These are phyloP conservation scores for Globisporangium takayamanum DNA, from an alignment of 352 stramenopile species.

Conservation along the genomic window DNA sequence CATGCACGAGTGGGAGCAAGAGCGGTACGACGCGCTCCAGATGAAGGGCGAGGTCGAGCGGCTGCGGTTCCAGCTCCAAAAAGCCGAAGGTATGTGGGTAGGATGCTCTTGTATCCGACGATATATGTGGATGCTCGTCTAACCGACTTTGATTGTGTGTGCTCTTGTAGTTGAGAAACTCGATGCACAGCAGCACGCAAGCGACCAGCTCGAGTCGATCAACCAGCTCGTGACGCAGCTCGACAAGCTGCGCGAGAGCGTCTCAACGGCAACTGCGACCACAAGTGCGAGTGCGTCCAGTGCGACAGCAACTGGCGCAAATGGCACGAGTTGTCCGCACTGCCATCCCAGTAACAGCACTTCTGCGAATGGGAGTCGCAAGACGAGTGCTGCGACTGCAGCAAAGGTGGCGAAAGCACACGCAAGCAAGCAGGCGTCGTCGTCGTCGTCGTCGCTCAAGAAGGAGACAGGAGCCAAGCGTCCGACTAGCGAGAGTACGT, in stretches of 20 bases:
- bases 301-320: background rate
- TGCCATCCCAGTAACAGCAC: conserved; percentile 23
- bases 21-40: conserved; percentile 62
- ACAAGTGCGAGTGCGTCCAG: background rate
- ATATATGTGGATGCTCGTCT: background rate
- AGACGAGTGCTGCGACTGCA: conserved; percentile 11
- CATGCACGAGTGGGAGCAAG: conserved; percentile 73
- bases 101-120: conserved; percentile 2
- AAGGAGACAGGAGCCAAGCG: conserved; percentile 25
- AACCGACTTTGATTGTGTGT: background rate
- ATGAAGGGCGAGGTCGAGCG: conserved; percentile 79
- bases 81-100: conserved; percentile 43
- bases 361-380: conserved; percentile 15
- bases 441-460: background rate
- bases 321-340: conserved; percentile 24
- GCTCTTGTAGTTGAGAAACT: conserved; percentile 50
- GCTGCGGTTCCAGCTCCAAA: conserved; percentile 64
- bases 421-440: background rate
- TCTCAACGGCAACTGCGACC: background rate
- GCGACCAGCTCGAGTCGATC: conserved; percentile 75
- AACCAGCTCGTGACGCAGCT: conserved; percentile 75
- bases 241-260: conserved; percentile 55
- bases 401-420: background rate
- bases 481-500: conserved; percentile 25
- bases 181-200: conserved; percentile 68